These are phyloP conservation scores for Xylaria venustula DNA, from an alignment of 495 filamentous ascomycete genomes.

Conservation along the genomic window DNA sequence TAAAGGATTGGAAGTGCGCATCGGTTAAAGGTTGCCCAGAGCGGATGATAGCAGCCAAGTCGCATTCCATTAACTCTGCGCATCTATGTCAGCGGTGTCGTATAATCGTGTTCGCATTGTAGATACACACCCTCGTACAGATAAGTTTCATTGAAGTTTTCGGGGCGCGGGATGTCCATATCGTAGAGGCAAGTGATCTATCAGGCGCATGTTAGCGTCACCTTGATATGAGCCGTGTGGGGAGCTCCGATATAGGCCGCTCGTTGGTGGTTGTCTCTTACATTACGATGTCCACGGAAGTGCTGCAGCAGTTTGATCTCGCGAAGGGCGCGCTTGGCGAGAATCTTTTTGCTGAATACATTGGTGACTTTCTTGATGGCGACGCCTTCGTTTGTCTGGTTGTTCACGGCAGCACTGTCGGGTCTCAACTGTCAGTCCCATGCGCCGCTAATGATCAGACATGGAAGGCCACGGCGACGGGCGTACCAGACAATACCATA, in stretches of 20 bases:
- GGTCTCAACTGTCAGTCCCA: not conserved
- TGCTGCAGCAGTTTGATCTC: slow-evolving; percentile 99
- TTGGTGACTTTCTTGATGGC: slow-evolving; percentile 99
- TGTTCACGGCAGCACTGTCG: slow-evolving; percentile 85
- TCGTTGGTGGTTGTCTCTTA: slow-evolving; percentile 34
- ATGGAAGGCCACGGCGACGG: not conserved
- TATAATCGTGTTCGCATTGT: not conserved
- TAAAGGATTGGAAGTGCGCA: slow-evolving; percentile 93
- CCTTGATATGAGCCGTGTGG: slow-evolving; percentile 6
- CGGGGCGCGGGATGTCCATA: slow-evolving; percentile 97
- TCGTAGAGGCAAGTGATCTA: slow-evolving; percentile 99
- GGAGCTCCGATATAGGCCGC: too few relatives aligned
- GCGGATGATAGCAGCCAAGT: slow-evolving; percentile 95
- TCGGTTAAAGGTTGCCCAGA: slow-evolving; percentile 95
- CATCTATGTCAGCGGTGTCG: slow-evolving; percentile 13
- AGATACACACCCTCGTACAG: slow-evolving; percentile 81
- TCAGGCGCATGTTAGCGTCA: too few relatives aligned
- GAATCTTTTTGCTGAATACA: slow-evolving; percentile 99
- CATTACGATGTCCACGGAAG: slow-evolving; percentile 76
- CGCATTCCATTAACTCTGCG: slow-evolving; percentile 97
- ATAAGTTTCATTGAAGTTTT: slow-evolving; percentile 99
- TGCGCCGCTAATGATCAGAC: not conserved
- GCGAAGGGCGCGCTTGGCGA: slow-evolving; percentile 93
- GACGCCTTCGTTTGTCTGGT: slow-evolving; percentile 88
- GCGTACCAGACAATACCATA: slow-evolving; percentile 98